Evolutionary conservation across 1,139 yeast species (phyloP).

Genomic region (Hemisphaericaspora xylanilytica): DNA sequence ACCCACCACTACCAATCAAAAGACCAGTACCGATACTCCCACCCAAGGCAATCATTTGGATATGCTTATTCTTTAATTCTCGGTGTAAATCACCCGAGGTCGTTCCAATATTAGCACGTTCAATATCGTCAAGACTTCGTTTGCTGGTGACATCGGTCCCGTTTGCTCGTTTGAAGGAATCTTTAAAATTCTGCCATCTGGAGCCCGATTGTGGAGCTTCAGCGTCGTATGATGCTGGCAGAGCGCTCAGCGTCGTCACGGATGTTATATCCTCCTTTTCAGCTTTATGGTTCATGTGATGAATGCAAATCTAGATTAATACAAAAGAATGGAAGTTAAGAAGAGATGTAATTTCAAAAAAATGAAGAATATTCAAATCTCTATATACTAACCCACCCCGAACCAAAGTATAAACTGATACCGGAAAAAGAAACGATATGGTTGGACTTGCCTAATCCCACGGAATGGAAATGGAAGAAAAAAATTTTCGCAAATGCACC

Average conservation of each 20-base stretch:
- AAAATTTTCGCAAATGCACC: too few species aligned
- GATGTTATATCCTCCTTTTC: constrained; percentile 1
- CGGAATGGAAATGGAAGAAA: too few species aligned
- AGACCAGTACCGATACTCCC: constrained; percentile 69
- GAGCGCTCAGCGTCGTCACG: too few species aligned
- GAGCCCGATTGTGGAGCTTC: constrained; percentile 6
- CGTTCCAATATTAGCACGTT: constrained; percentile 27
- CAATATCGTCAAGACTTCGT: constrained; percentile 21
- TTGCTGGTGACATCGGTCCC: neutral
- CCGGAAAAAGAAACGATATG: too few species aligned
- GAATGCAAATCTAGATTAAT: too few species aligned
- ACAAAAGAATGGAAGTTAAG: neutral
- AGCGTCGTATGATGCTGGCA: too few species aligned
- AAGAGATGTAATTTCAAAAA: neutral
- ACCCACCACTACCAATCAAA: constrained; percentile 72
- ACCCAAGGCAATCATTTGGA: constrained; percentile 65
- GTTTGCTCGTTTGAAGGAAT: constrained; percentile 38
- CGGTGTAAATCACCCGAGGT: constrained; percentile 36
- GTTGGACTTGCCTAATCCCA: too few species aligned
- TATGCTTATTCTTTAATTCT: constrained; percentile 47
- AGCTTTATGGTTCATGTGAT: too few species aligned
- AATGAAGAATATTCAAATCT: too few species aligned
- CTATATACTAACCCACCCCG: too few species aligned
- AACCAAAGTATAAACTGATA: too few species aligned
- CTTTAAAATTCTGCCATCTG: constrained; percentile 23